Base-by-base conservation (phyloP, 1,284 basidiomycete genomes). In the Pseudozyma pruni region DNA sequence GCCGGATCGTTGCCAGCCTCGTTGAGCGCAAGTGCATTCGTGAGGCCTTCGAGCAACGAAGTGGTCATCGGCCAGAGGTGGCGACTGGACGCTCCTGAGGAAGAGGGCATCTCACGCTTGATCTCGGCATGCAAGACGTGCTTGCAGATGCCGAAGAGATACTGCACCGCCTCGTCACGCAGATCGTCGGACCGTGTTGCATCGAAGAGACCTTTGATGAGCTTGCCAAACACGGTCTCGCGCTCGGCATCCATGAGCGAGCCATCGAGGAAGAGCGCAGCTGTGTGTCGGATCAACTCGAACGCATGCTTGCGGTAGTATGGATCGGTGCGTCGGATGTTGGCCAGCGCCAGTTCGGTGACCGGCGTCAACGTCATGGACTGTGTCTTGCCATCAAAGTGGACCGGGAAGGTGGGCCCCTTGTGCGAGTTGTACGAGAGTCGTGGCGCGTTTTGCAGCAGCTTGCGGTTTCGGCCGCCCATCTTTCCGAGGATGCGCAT, bases 401-500 rank as follows among this genome's bases (percentile, higher is more conserved):
- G 60, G 7, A 75, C 56, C 13, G 71, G 48, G 42, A 77, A 70
- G 19, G 54, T 61, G 17, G 78, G 56, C 25, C 42, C 32, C 44
- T 60, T 60, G 46, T 59, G 58, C 37, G 55, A 61, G 40, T 50
- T 45, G 83, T 90, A 96, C 35, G 88, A 86, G 42, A 98, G 84
- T 33, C 88, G 82, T 44, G 94, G 92, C 60, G 91, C 91, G 60
- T 90, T 89, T 68, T 96, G 86, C 55, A 98, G 86, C 13, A 81
- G 60, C 37, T 91, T 89, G 34, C 97, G 87, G 82, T 98, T 99
- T 31, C 96, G 86, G 1, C 97, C 96, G 16, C 96, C 97, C 17
- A 99, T 86, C 83, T 99, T 99, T 46, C 96, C 96, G 6, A 99
- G 86, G 57, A 99, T 98, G 39, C 96, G 91, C 79, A 98, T 92